Evolutionary conservation across 306 rosid species (phyloP).

Genomic region (Cicer judaicum): DNA sequence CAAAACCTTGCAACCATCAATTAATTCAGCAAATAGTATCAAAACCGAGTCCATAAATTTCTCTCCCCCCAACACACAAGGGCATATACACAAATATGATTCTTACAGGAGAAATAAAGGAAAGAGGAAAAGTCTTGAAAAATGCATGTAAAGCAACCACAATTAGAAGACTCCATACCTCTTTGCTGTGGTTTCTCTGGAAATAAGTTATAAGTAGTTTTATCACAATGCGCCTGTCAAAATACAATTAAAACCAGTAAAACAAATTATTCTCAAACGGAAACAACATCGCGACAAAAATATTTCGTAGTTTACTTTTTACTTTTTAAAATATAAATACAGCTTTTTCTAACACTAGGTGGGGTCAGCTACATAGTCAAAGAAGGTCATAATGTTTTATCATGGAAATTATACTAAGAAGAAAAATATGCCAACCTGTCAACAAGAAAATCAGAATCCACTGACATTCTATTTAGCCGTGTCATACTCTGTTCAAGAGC

Average conservation of each 20-base stretch:
- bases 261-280: slow-evolving; percentile 11
- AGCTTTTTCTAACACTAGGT: not conserved
- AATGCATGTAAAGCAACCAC: slow-evolving; percentile 29
- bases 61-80: not conserved
- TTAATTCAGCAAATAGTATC: slow-evolving; percentile 6
- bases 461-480: slow-evolving; percentile 91
- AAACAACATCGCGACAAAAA: slow-evolving; percentile 20
- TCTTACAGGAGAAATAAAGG: slow-evolving; percentile 12
- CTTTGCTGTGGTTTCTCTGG: slow-evolving; percentile 95
- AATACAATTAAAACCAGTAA: slow-evolving; percentile 44
- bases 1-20: slow-evolving; percentile 4
- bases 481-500: slow-evolving; percentile 98
- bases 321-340: not conserved
- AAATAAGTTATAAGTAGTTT: slow-evolving; percentile 88
- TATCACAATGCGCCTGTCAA: slow-evolving; percentile 95
- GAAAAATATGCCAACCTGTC: slow-evolving; percentile 72
- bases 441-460: slow-evolving; percentile 96
- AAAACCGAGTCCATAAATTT: slow-evolving; percentile 11
- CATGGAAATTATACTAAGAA: slow-evolving; percentile 24
- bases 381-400: not conserved
- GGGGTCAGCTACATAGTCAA: not conserved
- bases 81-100: not conserved
- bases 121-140: not conserved
- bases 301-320: not conserved
- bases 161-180: slow-evolving; percentile 57